Base-by-base conservation (phyloP, 1,284 basidiomycete genomes). In the Quambalaria eucalypti region DNA sequence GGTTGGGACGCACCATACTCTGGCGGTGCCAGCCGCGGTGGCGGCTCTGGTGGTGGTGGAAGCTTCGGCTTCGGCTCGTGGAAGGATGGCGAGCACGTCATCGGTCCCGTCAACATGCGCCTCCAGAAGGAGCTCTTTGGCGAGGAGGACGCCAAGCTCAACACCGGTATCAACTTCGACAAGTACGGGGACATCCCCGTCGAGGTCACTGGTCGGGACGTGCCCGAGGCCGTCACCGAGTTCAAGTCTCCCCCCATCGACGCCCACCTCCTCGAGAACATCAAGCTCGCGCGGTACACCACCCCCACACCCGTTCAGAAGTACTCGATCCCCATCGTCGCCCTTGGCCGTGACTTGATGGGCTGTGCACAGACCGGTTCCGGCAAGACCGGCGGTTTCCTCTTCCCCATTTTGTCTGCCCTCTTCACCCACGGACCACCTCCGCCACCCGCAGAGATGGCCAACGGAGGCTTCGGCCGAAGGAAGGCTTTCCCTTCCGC, bases 171-270 rank as follows among this genome's bases (percentile, higher is more conserved):
- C 81, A 99, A 99, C 81, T 99, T 99, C 75, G 95, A 98, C 81
- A 95, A 95, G 79, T 99, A 98, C 77, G 92, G 95, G 77, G 93
- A 98, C 78, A 98, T 98, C 74, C 95, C 95, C 63, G 92, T 99
- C 68, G 95, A 98, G 80, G 93, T 91, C 42, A 96, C 91, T 50
- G 95, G 95, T 66, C 84, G 85, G 59, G 89, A 87, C 66, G 92
- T 95, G 25, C 95, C 95, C 61, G 93, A 97, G 53, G 90, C 93
- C 50, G 84, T 97, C 66, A 83, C 78, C 63, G 82, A 85, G 56
- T 99, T 99, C 80, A 87, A 86, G 55, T 84, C 82, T 73, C 87
- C 91, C 49, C 92, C 91, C 62, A 81, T 99, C 73, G 90, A 99
- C 78, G 83, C 87, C 44, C 87, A 93, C 75, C 84, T 98, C 28